A percentile compares a stretch with the other conserved stretches of the same genome.
phyloP scores from a whole-genome alignment of 75 land plant species.

The Cunninghamia lanceolata region DNA sequence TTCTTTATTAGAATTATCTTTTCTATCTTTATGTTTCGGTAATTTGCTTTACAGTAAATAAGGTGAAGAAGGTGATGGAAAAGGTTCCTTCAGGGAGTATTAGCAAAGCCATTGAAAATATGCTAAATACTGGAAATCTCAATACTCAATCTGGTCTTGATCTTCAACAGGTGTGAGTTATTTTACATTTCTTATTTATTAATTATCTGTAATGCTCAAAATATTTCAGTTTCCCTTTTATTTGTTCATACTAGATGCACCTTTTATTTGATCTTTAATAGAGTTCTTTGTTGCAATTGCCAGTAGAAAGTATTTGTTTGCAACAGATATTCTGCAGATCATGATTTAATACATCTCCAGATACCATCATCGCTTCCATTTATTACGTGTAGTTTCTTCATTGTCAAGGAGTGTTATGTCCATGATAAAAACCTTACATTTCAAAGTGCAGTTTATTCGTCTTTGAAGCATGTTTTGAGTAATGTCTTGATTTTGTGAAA shows the following conservation, averaged over 20 bases:
- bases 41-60: slow-evolving; percentile 44
- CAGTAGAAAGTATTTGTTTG: background rate
- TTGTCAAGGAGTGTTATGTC: background rate
- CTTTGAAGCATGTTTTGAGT: background rate
- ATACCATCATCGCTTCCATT: background rate
- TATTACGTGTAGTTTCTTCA: background rate
- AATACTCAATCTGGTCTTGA: slow-evolving; percentile 64
- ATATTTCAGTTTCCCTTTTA: background rate
- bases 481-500: background rate
- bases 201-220: background rate
- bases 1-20: background rate
- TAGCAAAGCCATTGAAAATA: slow-evolving; percentile 59
- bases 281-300: background rate
- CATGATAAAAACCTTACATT: background rate
- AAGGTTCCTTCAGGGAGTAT: slow-evolving; percentile 49
- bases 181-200: background rate
- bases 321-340: background rate
- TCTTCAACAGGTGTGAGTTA: slow-evolving; percentile 71
- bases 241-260: background rate
- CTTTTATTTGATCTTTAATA: background rate
- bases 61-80: slow-evolving; percentile 74
- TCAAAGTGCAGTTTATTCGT: background rate
- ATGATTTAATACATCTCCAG: background rate
- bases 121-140: slow-evolving; percentile 80
- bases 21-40: slow-evolving; percentile 3